A percentile compares a stretch with the other conserved stretches of the same genome.
phyloP scores from a whole-genome alignment of 2,329 filamentous ascomycete genomes.

The Arthroderma uncinatum region DNA sequence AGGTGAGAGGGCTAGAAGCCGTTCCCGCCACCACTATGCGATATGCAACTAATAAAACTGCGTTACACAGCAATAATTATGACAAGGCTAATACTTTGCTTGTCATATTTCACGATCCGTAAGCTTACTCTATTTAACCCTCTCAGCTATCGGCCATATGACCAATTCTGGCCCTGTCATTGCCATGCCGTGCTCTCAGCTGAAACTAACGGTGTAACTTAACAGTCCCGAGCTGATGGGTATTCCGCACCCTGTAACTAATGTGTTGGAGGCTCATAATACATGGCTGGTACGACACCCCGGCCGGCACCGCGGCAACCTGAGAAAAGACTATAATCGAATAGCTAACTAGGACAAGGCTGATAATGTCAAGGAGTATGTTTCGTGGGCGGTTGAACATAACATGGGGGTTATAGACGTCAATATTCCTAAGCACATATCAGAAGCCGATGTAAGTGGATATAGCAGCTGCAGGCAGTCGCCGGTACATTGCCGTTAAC shows the following conservation, averaged over 20 bases:
- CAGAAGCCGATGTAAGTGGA: slow-evolving; percentile 46
- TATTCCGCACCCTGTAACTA: slow-evolving; percentile 57
- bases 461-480: background rate
- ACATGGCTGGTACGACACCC: slow-evolving; percentile 63
- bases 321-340: background rate
- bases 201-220: slow-evolving; percentile 13
- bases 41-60: background rate
- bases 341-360: slow-evolving; percentile 44
- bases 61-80: slow-evolving; percentile 47
- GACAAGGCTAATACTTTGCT: slow-evolving; percentile 57
- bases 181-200: background rate
- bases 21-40: background rate
- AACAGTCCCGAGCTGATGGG: slow-evolving; percentile 58
- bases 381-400: slow-evolving; percentile 69
- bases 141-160: background rate
- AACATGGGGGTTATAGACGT: slow-evolving; percentile 80
- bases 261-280: slow-evolving; percentile 69
- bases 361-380: slow-evolving; percentile 68
- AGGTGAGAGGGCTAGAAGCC: slow-evolving; percentile 40
- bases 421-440: slow-evolving; percentile 72
- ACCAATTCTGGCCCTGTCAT: background rate
- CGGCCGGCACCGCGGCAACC: slow-evolving; percentile 2
- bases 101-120: slow-evolving; percentile 85
- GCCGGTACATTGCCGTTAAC: background rate
- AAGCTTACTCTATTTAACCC: slow-evolving; percentile 28